Evolutionary conservation across 108 stramenopile species (phyloP).

Genomic region (Hondaea fermentalgiana): DNA sequence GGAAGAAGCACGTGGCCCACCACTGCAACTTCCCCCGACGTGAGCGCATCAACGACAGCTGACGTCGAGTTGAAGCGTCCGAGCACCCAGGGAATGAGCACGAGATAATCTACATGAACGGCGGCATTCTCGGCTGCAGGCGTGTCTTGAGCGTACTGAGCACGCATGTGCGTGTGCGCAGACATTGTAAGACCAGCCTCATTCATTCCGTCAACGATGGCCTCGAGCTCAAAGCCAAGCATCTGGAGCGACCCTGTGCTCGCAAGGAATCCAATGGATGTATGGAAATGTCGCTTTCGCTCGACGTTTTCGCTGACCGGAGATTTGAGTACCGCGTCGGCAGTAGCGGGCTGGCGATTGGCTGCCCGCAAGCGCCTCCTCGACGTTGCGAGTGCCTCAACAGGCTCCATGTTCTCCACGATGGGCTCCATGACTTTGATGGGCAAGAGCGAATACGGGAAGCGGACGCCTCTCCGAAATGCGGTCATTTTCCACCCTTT

Average conservation of each 20-base stretch:
- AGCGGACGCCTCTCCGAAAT: not conserved
- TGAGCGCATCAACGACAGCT: not conserved
- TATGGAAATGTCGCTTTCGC: not conserved
- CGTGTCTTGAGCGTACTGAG: not conserved
- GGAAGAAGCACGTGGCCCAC: not conserved
- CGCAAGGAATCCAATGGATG: not conserved
- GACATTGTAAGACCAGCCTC: slow-evolving; percentile 5
- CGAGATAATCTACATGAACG: not conserved
- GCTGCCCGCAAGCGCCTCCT: no score
- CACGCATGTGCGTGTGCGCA: not conserved
- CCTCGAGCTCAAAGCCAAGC: not conserved
- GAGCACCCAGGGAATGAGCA: not conserved
- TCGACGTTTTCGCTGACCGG: no score
- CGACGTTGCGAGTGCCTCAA: no score
- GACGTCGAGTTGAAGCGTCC: not conserved
- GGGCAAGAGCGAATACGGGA: not conserved
- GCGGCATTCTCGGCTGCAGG: not conserved
- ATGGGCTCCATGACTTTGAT: not conserved
- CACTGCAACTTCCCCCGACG: not conserved
- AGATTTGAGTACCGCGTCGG: no score
- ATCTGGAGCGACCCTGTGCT: not conserved
- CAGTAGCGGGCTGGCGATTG: no score
- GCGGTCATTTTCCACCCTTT: not conserved
- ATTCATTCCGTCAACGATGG: slow-evolving; percentile 23
- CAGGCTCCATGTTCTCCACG: not conserved